phyloP scores from a whole-genome alignment of 2,329 filamentous ascomycete genomes.

The Aspergillus luchuensis region DNA sequence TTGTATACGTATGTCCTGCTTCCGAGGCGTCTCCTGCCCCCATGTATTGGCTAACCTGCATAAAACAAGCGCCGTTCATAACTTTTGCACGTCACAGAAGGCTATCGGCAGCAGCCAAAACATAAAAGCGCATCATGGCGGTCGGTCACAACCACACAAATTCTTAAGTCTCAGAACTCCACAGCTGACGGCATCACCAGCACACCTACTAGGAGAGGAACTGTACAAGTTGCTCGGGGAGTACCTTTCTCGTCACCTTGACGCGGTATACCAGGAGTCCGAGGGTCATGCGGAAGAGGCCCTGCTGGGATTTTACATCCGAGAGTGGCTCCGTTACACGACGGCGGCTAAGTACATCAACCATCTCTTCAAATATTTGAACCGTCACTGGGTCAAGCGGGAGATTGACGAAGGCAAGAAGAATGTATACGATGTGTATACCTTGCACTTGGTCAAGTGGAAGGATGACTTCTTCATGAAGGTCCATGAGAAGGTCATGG shows the following conservation, averaged over 20 bases:
- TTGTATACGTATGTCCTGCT: conserved; percentile 72
- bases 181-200: conserved; percentile 50
- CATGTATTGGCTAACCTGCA: conserved; percentile 13
- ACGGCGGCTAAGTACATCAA: conserved; percentile 96
- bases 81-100: conserved; percentile 98
- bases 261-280: conserved; percentile 69
- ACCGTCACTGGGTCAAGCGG: conserved; percentile 97
- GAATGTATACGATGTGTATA: conserved; percentile 97
- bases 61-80: conserved; percentile 76
- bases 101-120: conserved; percentile 65
- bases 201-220: conserved; percentile 92
- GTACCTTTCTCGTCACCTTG: conserved; percentile 79
- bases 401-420: conserved; percentile 99
- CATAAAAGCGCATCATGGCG: conserved; percentile 68
- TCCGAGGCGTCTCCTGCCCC: neutral
- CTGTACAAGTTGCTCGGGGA: conserved; percentile 88
- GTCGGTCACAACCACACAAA: conserved; percentile 45
- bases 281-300: conserved; percentile 85
- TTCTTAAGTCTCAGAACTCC: neutral
- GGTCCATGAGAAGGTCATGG: conserved; percentile 88
- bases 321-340: conserved; percentile 95
- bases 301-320: conserved; percentile 87
- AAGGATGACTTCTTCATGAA: conserved; percentile 84
- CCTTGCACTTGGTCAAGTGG: conserved; percentile 93
- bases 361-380: conserved; percentile 93